Evolutionary conservation across 2,329 filamentous ascomycete genomes (phyloP), one percentile per base, ranked within the genome.

Genomic region (Myriosclerotinia curreyana): DNA sequence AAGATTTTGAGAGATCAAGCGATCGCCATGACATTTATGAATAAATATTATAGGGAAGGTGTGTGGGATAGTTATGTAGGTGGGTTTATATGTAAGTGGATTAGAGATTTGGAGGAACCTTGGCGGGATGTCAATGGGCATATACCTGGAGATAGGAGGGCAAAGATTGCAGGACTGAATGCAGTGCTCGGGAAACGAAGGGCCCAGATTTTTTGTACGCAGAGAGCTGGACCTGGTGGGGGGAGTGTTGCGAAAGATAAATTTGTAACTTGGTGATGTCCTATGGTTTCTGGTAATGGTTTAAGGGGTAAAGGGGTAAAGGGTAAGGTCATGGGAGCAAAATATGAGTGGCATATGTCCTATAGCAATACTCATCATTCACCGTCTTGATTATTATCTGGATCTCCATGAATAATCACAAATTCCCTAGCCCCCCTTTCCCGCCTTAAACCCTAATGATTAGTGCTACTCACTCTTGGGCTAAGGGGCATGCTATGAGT

Each of bases 41-140:
- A 31, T 46, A 50, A 48, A 14, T 64, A 62, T 15, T 67, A 68
- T 38, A 48, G 59, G 22, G 67, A 68, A n/a, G 67, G 67, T 0
- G 22, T 68, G 3, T 68, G 64, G 61, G 66, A 68, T 56, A 63
- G 60, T 58, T 46, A 62, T 4, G 25, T 52, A 0, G 49, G 62
- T 14, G 64, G 49, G 2, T 54, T 40, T 20, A 59, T 66, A 15
- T 51, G 51, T 40, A 40, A 54, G 9, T 62, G 53, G 59, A 42
- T 66, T 20, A 49, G 64, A 25, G 62, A 66, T 44, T 17, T 64
- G 11, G 67, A 68, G 42, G 66, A 65, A 25, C 54, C 62, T n/a
- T 65, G 62, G 65, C 34, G 59, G 20, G 62, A 63, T 64, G 59
- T n/a, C 36, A 40, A 56, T 5, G 53, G 48, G 7, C n/a, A 17